Evolutionary conservation across 495 filamentous ascomycete species (phyloP), one percentile per base, ranked within the genome.

Genomic region (Penicillium canariense): DNA sequence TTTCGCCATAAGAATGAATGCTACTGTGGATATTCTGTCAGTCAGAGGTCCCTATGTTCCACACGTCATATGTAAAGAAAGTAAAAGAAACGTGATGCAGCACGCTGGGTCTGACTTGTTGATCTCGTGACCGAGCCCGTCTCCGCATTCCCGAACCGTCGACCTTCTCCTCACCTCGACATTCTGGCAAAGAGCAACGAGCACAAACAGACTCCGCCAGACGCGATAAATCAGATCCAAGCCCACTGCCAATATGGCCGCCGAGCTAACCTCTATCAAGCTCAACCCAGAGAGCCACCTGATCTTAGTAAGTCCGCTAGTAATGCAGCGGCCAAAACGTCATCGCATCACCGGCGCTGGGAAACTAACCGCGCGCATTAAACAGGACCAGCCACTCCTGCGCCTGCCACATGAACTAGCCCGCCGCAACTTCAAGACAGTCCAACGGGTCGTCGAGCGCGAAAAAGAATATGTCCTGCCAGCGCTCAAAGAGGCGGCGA

Each of bases 311-410:
- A 23, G 50, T 62, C 53, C 39, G 47, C 49, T 45, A 46, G 39
- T 28, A 54, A 25, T 48, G 49, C 40, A 23, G 52, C 14, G 23
- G 38, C 34, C 23, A 39, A 43, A 54, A 20, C 55, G 48, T 54
- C 48, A 55, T 38, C 25, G 27, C 26, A 35, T n/a, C n/a, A n/a
- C n/a, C n/a, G n/a, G n/a, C n/a, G n/a, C 52, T 45, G 28, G 50
- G 17, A 49, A 58, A 47, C 57, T 67, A 38, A 69, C 25, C 9
- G n/a, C 27, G 1, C 32, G 31, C 15, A n/a, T 44, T 48, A 5
- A 18, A 25, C 48, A 96, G 92, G 94, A 98, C 69, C 93, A 97
- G 83, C 88, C 94, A 22, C 89, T 97, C 56, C 87, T 98, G 60
- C 88, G 91, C 18, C 79, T 97, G 4, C 94, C 94, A 18, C 84